phyloP scores from a whole-genome alignment of 331 rosid genomes.

The Cydonia oblonga region DNA sequence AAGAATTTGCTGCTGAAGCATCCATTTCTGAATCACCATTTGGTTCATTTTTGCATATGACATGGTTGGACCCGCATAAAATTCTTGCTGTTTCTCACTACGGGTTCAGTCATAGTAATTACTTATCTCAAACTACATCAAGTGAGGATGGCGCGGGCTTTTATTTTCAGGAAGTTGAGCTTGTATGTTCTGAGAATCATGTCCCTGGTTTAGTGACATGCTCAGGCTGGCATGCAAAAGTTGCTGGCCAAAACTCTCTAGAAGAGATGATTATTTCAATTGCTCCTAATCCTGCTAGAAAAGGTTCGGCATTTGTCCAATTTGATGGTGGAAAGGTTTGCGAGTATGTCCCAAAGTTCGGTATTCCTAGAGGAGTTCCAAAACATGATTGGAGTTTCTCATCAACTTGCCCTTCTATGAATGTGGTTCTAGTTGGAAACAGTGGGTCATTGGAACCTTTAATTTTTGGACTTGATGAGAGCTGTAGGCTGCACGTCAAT shows the following conservation, averaged over 20 bases:
- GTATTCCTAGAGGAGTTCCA: slow-evolving; percentile 30
- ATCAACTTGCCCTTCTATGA: slow-evolving; percentile 76
- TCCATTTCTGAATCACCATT: slow-evolving; percentile 26
- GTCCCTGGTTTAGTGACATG: slow-evolving; percentile 55
- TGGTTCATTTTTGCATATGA: slow-evolving; percentile 62
- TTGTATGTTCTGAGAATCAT: slow-evolving; percentile 59
- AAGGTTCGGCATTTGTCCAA: slow-evolving; percentile 59
- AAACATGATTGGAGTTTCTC: slow-evolving; percentile 54
- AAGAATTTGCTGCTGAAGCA: slow-evolving; percentile 54
- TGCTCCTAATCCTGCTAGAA: slow-evolving; percentile 46
- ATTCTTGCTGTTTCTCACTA: slow-evolving; percentile 66
- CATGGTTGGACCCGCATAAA: slow-evolving; percentile 66
- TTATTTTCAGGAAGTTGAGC: slow-evolving; percentile 66
- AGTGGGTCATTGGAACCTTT: slow-evolving; percentile 43
- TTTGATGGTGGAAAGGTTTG: slow-evolving; percentile 53
- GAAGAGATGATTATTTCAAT: slow-evolving; percentile 53
- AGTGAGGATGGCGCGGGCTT: slow-evolving; percentile 41
- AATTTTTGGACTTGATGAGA: slow-evolving; percentile 68
- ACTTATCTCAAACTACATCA: slow-evolving; percentile 20
- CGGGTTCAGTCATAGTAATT: slow-evolving; percentile 50
- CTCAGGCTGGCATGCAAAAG: slow-evolving; percentile 78
- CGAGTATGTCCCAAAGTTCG: slow-evolving; percentile 45
- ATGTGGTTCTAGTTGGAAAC: slow-evolving; percentile 39
- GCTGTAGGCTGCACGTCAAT: slow-evolving; percentile 64
- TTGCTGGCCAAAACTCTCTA: slow-evolving; percentile 34